Percentiles rank a stretch among this genome's conserved stretches.
Evolutionary conservation across 805 yeast genomes (phyloP).

Genomic region (Candida maris): DNA sequence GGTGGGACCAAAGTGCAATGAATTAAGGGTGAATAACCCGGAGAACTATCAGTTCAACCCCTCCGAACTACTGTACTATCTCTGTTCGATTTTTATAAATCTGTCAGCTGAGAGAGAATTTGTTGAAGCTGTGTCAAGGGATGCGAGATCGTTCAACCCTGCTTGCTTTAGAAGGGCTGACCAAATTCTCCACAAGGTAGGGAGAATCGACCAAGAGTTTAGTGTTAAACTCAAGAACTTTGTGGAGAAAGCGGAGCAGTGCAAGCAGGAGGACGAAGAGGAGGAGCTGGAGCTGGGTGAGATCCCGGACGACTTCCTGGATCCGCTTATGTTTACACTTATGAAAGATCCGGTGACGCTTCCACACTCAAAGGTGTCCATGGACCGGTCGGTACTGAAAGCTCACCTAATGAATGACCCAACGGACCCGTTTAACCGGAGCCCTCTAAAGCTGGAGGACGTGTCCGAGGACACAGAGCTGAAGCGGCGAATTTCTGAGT

Average conservation of each 20-base stretch:
- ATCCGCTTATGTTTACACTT: conserved; percentile 92
- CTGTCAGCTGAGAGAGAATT: conserved; percentile 63
- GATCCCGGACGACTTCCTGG: conserved; percentile 92
- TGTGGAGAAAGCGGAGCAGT: conserved; percentile 60
- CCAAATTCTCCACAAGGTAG: conserved; percentile 52
- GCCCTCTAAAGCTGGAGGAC: conserved; percentile 86
- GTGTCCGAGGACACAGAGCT: conserved; percentile 76
- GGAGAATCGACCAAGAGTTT: conserved; percentile 50
- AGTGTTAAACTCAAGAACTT: conserved; percentile 52
- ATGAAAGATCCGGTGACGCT: conserved; percentile 97
- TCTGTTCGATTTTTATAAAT: conserved; percentile 74
- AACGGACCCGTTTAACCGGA: conserved; percentile 95
- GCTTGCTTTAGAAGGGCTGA: conserved; percentile 68
- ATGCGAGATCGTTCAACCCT: conserved; percentile 81
- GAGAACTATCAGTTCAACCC: conserved; percentile 83
- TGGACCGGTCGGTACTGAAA: conserved; percentile 88
- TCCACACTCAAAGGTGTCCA: conserved; percentile 79
- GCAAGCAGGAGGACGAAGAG: conserved; percentile 61
- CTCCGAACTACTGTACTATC: conserved; percentile 57
- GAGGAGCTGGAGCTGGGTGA: conserved; percentile 90
- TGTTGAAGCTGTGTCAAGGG: conserved; percentile 78
- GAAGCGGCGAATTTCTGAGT: conserved; percentile 56
- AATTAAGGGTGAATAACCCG: conserved; percentile 80
- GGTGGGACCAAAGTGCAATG: conserved; percentile 93
- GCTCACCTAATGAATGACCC: conserved; percentile 92